Conservation (phyloP, 129 eudicot species). For the Arctium lappa region DNA sequence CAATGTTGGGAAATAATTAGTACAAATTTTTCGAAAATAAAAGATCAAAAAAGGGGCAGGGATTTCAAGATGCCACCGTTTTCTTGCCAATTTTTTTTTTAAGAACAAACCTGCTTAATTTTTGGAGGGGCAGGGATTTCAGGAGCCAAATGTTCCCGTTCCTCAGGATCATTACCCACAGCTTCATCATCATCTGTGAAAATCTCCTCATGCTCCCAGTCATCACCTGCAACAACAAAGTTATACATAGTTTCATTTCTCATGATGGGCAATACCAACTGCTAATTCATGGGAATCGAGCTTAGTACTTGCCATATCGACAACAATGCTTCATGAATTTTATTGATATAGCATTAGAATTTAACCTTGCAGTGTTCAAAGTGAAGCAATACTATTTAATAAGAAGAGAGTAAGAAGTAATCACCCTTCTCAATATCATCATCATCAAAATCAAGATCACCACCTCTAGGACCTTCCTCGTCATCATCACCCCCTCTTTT, state of each 20-base stretch:
- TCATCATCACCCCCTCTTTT: conserved; percentile 77
- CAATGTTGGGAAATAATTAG: too few relatives aligned
- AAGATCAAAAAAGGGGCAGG: too few relatives aligned
- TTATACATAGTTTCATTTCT: conserved; percentile 8
- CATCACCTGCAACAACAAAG: conserved; percentile 70
- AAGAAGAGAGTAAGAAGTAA: conserved; percentile 1
- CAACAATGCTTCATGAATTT: not conserved
- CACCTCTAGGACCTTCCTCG: conserved; percentile 96
- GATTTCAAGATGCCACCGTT: not conserved
- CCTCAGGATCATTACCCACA: conserved; percentile 82
- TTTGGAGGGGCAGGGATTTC: conserved; percentile 99
- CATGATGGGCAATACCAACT: conserved; percentile 11
- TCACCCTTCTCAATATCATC: conserved; percentile 95
- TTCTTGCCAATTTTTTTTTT: conserved; percentile 36
- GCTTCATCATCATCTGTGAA: conserved; percentile 98
- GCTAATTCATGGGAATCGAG: not conserved
- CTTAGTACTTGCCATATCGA: conserved; percentile 3
- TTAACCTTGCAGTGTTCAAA: not conserved
- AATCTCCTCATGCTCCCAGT: conserved; percentile 99
- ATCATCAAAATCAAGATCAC: conserved; percentile 83
- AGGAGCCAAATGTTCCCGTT: conserved; percentile 90
- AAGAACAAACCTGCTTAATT: conserved; percentile 72
- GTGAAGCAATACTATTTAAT: conserved; percentile 4
- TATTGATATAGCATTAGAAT: not conserved
- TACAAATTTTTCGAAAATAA: too few relatives aligned